Conservation (phyloP, 1,284 basidiomycete genomes). For the Sutorius eximius region DNA sequence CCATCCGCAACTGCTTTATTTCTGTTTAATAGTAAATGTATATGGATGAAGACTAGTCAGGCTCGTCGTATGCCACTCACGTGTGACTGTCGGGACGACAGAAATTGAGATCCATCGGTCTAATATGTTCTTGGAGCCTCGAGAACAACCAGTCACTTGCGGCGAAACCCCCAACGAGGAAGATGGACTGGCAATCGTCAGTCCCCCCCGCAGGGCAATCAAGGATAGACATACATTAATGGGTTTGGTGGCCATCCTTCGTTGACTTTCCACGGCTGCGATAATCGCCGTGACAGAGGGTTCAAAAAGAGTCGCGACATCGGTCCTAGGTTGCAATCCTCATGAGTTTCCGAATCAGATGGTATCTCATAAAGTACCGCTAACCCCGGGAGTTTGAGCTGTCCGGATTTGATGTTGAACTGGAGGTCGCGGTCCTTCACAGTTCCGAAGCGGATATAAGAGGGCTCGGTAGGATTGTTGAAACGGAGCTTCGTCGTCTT, state of each 20-base stretch:
- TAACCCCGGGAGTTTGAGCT: conserved; percentile 41
- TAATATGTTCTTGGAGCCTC: conserved; percentile 28
- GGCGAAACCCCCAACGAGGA: conserved; percentile 43
- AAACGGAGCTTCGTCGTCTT: conserved; percentile 44
- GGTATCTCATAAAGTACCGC: background rate
- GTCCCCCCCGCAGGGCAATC: background rate
- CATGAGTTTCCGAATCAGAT: conserved; percentile 13
- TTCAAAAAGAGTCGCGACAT: conserved; percentile 42
- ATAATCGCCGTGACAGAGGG: conserved; percentile 39
- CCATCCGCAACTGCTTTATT: conserved; percentile 39
- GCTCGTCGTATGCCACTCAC: conserved; percentile 29
- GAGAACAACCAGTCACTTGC: conserved; percentile 40
- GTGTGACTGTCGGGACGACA: conserved; percentile 47
- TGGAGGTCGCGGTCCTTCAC: conserved; percentile 37
- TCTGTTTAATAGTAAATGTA: conserved; percentile 9
- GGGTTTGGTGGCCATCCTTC: conserved; percentile 22
- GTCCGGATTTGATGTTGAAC: conserved; percentile 42
- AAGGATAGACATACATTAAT: conserved; percentile 25
- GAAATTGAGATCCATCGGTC: conserved; percentile 35
- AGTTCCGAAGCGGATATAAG: conserved; percentile 44
- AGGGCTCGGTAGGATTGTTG: conserved; percentile 34
- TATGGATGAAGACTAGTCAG: background rate
- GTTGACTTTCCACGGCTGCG: conserved; percentile 36
- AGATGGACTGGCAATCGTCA: conserved; percentile 29
- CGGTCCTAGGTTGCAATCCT: conserved; percentile 27